These are phyloP conservation scores for Mortierella sp. DNA, from an alignment of 371 early-diverging fungal genomes.

Conservation along the genomic window DNA sequence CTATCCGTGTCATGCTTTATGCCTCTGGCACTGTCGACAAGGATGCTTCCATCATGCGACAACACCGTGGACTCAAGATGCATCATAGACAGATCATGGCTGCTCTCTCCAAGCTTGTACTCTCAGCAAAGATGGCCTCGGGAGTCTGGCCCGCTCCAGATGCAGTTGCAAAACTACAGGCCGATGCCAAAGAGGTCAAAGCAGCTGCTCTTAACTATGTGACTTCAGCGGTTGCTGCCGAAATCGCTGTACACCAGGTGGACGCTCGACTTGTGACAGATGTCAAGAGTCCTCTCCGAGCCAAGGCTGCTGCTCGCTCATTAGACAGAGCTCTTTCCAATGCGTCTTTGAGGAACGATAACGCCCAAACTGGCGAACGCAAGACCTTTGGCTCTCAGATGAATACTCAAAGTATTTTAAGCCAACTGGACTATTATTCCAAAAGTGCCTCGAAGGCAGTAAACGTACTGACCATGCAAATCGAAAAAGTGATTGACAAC, in stretches of 20 bases:
- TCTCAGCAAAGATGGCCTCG: constrained; percentile 88
- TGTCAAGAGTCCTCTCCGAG: constrained; percentile 43
- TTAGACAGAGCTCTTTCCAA: constrained; percentile 48
- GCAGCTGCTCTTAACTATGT: constrained; percentile 48
- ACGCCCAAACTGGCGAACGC: constrained; percentile 20
- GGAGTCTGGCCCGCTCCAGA: constrained; percentile 88
- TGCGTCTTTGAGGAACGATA: constrained; percentile 29
- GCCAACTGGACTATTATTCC: constrained; percentile 53
- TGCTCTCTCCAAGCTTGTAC: constrained; percentile 82
- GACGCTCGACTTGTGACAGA: constrained; percentile 51
- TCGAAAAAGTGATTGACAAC: constrained; percentile 48
- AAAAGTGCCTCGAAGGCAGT: constrained; percentile 53
- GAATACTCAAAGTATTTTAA: constrained; percentile 43
- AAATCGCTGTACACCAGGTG: constrained; percentile 49
- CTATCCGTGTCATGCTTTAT: constrained; percentile 87
- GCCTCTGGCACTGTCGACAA: constrained; percentile 82
- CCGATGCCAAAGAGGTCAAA: constrained; percentile 71
- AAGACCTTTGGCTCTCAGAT: constrained; percentile 50
- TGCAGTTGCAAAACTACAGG: constrained; percentile 72
- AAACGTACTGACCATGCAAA: constrained; percentile 48
- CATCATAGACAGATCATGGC: constrained; percentile 87
- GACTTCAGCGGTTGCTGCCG: constrained; percentile 32
- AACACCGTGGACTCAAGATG: constrained; percentile 74
- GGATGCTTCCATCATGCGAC: constrained; percentile 73
- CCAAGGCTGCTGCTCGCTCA: constrained; percentile 37